Base-by-base conservation (phyloP, 106 monocot genomes). In the Dendrobium nobile region DNA sequence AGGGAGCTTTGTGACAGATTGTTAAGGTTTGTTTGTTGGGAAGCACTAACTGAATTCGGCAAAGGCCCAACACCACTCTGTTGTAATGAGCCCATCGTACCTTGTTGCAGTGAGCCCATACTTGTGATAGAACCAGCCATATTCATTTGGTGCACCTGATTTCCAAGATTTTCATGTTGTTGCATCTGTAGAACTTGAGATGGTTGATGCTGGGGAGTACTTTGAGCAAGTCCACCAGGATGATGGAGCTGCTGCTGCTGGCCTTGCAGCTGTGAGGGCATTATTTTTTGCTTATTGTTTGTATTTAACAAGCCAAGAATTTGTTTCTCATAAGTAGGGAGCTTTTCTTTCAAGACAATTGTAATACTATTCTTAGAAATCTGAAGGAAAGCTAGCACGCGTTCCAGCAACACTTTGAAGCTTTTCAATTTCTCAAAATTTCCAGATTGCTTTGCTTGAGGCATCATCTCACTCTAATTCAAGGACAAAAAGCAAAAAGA, bases 221-320 rank as follows among this genome's bases (percentile, higher is more conserved):
- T 77, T 13, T 86, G 85, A 83, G 58, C 41, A 74, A 54, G 76
- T 31, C 83, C 91, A 79, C 70, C 65, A 58, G 82, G 24, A 74
- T 87, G 87, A 72, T 86, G 92, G 37, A 88, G 89, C 79, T 94
- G 92, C 59, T 94, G 92, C 59, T 85, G 90, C 45, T 82, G 90
- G 55, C 82, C 89, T 55, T 82, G 87, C 64, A 44, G 61, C 72
- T 82, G 92, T 81, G 67, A 80, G 79, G 82, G 70, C 20, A 11
- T 16, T 31, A 41, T 6, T 78, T 77, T 85, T 68, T 72, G 80
- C 4, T 19, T 83, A 77, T 87, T 90, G 75, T 85, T 72, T 76
- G 90, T 79, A 79, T 48, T 40, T 75, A 95, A 47, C 41, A 95
- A n/a, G 56, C 20, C 77, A 20, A 84, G 17, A 75, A 95, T 93